These are phyloP conservation scores for Aspergillus sparsus DNA, from an alignment of 495 filamentous ascomycete genomes.

Conservation along the genomic window DNA sequence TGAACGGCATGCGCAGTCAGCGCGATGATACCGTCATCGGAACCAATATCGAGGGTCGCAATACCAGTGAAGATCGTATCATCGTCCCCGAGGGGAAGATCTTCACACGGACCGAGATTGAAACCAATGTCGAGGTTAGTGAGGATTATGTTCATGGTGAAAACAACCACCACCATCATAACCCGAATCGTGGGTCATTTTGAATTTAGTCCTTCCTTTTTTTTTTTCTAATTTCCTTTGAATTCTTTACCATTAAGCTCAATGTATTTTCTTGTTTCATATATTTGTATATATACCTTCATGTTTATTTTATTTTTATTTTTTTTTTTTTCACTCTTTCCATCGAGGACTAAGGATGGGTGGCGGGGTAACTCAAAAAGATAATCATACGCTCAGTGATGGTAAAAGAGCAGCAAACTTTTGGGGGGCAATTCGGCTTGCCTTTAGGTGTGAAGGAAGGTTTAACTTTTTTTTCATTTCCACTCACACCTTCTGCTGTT, in stretches of 20 bases:
- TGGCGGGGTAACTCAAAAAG: too few relatives aligned
- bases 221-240: too few relatives aligned
- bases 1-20: conserved; percentile 13
- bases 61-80: conserved; percentile 38
- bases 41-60: conserved; percentile 29
- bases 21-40: conserved; percentile 24
- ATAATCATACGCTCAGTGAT: too few relatives aligned
- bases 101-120: conserved; percentile 39
- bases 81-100: conserved; percentile 43
- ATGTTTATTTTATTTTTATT: too few relatives aligned
- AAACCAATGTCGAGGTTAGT: conserved; percentile 38
- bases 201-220: not conserved
- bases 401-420: not conserved
- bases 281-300: not conserved
- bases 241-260: too few relatives aligned
- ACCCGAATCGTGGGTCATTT: not conserved
- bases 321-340: too few relatives aligned
- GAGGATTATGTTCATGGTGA: conserved; percentile 12
- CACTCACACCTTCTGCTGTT: not conserved
- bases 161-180: too few relatives aligned
- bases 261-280: not conserved
- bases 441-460: not conserved
- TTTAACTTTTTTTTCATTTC: not conserved
- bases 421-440: not conserved
- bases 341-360: too few relatives aligned